Evolutionary conservation across 148 eudicot species (phyloP).

Genomic region (Nepenthes mirabilis): DNA sequence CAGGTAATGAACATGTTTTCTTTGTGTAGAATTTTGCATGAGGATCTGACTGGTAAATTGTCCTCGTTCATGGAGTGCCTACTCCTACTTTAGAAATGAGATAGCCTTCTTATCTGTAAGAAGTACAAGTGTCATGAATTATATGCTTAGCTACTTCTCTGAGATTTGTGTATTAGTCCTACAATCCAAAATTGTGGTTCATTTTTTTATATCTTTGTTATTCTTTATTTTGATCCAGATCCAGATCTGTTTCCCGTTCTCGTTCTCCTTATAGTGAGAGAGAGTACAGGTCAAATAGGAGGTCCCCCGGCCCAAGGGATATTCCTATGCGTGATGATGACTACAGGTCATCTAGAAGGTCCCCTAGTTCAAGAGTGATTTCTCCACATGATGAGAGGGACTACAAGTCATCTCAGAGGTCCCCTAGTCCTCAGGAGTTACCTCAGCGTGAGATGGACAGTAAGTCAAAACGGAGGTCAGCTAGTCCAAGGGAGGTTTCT

Average conservation of each 20-base stretch:
- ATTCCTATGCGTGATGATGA: constrained; percentile 7
- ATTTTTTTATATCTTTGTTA: neutral
- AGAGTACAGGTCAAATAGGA: constrained; percentile 22
- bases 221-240: constrained; percentile 4
- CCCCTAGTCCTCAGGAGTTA: neutral
- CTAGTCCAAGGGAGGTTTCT: neutral
- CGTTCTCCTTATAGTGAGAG: constrained; percentile 36
- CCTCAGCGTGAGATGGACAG: neutral
- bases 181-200: neutral
- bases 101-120: no score
- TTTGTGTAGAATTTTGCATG: constrained; percentile 9
- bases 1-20: constrained; percentile 70
- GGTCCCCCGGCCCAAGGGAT: constrained; percentile 29
- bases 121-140: no score
- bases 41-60: neutral
- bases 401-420: constrained; percentile 3
- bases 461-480: constrained; percentile 8
- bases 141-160: neutral
- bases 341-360: constrained; percentile 9
- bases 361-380: constrained; percentile 21
- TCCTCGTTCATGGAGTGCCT: neutral
- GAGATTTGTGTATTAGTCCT: neutral
- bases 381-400: constrained; percentile 10
- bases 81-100: neutral
- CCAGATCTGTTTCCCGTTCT: constrained; percentile 39